Evolutionary conservation across 2,329 filamentous ascomycete genomes (phyloP), one percentile per base, ranked within the genome.

Genomic region (Ilyonectria destructans): DNA sequence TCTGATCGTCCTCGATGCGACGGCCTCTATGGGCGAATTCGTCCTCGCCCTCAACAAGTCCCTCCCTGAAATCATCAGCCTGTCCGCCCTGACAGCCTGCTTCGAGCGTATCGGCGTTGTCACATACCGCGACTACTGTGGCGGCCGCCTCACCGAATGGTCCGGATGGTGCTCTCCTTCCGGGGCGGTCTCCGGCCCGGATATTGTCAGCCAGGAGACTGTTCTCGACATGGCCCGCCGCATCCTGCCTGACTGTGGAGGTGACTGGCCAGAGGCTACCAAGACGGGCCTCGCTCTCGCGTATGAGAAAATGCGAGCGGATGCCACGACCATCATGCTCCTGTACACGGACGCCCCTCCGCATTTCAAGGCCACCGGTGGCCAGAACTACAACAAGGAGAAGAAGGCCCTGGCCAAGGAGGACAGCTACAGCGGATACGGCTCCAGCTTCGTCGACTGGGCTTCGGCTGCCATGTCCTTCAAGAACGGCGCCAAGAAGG

Each of bases 71-170:
- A 85, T 88, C 70, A 83, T 88, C 64, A 81, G 82, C 37, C 78
- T 88, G 7, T 86, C 85, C 1, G 79, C 81, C 1, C 78, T 87
- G 1, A 87, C 86, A 0, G 81, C 79, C 58, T 85, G 83, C 70
- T 88, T 88, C 72, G 80, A 82, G 5, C 82, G 84, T 2, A 85
- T 88, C 60, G 86, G 85, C 7, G 79, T 88, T 4, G 74, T 88
- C 13, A 84, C 83, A 1, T 88, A 88, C 68, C 82, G 86, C 6
- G 86, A 88, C 75, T 87, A 87, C 72, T 79, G 75, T 67, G 65
- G 69, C 13, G 73, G 75, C 15, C 49, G 58, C 4, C 67, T 85
- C 26, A 80, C 82, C 2, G 78, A 86, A 56, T 88, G 85, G 83
- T 87, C 85, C 0, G 85, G 85, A 3, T 88, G 86, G 86, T 80